These are phyloP conservation scores for Scolecobasidium constrictum DNA, from an alignment of 2,329 filamentous ascomycete species.

Conservation along the genomic window DNA sequence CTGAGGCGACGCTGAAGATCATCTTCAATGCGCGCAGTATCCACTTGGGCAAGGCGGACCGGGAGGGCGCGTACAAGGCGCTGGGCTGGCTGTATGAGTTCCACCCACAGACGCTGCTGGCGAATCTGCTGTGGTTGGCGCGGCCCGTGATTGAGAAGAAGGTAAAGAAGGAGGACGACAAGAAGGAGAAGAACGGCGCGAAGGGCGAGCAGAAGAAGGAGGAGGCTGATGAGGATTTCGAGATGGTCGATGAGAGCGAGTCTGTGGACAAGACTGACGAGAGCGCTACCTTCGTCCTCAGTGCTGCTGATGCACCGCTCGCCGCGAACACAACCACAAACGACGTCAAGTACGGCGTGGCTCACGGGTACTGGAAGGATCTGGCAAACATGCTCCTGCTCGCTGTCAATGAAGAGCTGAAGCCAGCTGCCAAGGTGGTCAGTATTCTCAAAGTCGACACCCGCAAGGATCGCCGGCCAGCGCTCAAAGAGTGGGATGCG, in stretches of 20 bases:
- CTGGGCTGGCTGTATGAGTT: constrained; percentile 45
- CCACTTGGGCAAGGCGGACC: constrained; percentile 45
- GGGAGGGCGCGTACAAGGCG: constrained; percentile 38
- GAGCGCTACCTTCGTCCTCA: not conserved
- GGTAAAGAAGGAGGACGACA: constrained; percentile 18
- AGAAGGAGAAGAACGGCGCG: constrained; percentile 21
- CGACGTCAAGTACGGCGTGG: constrained; percentile 27
- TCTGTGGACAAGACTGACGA: constrained; percentile 11
- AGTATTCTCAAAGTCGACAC: constrained; percentile 29
- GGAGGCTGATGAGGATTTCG: constrained; percentile 26
- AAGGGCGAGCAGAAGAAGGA: constrained; percentile 19
- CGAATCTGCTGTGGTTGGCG: constrained; percentile 45
- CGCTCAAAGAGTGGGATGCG: constrained; percentile 15
- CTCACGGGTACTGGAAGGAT: constrained; percentile 55
- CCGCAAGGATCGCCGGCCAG: constrained; percentile 12
- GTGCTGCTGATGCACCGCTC: not conserved
- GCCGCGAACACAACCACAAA: constrained; percentile 11
- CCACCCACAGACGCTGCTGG: constrained; percentile 43
- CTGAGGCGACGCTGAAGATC: constrained; percentile 42
- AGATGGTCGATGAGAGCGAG: constrained; percentile 29
- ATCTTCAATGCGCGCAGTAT: constrained; percentile 53
- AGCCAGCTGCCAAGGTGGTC: constrained; percentile 27
- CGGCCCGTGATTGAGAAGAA: constrained; percentile 40
- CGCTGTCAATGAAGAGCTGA: constrained; percentile 37
- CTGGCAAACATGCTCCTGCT: constrained; percentile 46